Evolutionary conservation across 345 rosid genomes (phyloP), one percentile per base, ranked within the genome.

Genomic region (Citrus sp.): DNA sequence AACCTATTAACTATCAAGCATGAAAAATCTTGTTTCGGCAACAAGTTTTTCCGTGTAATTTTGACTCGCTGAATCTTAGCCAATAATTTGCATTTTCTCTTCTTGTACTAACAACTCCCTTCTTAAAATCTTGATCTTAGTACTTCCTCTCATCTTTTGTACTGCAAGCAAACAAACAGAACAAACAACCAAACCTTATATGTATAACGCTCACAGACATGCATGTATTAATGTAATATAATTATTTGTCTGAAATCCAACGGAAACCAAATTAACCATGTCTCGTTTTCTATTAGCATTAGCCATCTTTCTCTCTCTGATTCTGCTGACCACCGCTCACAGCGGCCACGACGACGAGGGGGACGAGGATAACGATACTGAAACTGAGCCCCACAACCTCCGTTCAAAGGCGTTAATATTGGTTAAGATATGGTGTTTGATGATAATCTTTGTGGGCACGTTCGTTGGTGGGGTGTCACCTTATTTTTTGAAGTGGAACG

Each of bases 401-500:
- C 88, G 84, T 14, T 87, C 93, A n/a, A 88, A 22, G 74, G 40
- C 90, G 4, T 81, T 94, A 55, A 77, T 94, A 27, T 55, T 87
- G 40, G 92, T 80, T 30, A 94, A 94, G 65, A 81, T 94, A 35
- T 87, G 90, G 84, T 92, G 97, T 72, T 79, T 92, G 81, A 84
- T 94, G 28, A 72, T 94, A 46, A 82, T 91, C 49, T 91, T 91
- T 67, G 37, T 86, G 5, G 90, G 88, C n/a, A 92, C 98, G 4
- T 93, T 92, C 27, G 49, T 87, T 5, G 92, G 88, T 18, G 95
- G 98, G 4, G 85, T 93, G 64, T 92, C 98, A 2, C 97, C 92
- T 0, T 95, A 93, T 70, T 93, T 92, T 74, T 80, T 95, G 70
- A 90, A 87, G 68, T 89, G 98, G 98, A 93, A 90, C 67, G 88